phyloP scores from a whole-genome alignment of 2,329 filamentous ascomycete species.

The Akanthomyces dipterigenus region DNA sequence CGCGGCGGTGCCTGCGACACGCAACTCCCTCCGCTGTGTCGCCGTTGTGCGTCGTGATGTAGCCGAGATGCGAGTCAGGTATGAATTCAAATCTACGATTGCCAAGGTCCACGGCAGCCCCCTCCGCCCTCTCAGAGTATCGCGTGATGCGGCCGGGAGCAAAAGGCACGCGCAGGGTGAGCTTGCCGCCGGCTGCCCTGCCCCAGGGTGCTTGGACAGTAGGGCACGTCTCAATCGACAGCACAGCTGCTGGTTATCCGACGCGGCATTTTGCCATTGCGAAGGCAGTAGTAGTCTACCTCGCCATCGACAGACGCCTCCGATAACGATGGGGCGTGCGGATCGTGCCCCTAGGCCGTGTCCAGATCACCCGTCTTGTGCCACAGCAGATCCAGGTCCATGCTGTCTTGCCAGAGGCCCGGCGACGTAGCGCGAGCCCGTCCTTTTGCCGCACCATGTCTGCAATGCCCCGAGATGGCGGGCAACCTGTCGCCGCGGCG shows the following conservation, averaged over 20 bases:
- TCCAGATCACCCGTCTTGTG: slow-evolving; percentile 6
- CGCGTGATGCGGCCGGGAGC: neutral
- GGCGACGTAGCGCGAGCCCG: slow-evolving; percentile 21
- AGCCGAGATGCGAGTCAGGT: neutral
- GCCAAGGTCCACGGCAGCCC: neutral
- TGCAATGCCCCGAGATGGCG: slow-evolving; percentile 24
- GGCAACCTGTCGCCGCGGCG: slow-evolving; percentile 21
- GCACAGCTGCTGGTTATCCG: slow-evolving; percentile 10
- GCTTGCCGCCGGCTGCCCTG: neutral
- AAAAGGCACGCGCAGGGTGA: neutral
- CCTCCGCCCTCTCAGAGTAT: neutral
- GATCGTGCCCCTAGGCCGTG: neutral
- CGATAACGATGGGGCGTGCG: slow-evolving; percentile 19
- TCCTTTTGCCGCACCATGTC: slow-evolving; percentile 17
- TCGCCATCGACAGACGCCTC: slow-evolving; percentile 20
- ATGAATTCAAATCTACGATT: neutral
- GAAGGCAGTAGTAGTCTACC: slow-evolving; percentile 20
- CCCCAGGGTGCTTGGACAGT: neutral
- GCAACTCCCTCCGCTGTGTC: neutral
- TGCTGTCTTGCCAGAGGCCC: slow-evolving; percentile 24
- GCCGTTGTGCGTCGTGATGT: neutral
- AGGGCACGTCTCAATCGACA: slow-evolving; percentile 1
- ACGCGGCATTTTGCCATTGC: slow-evolving; percentile 16
- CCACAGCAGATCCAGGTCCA: slow-evolving; percentile 20
- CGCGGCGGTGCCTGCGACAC: neutral